Percentiles rank a stretch among this genome's conserved stretches.
These are phyloP conservation scores for Termitomyces sp. DNA, from an alignment of 768 basidiomycete genomes.

Conservation along the genomic window DNA sequence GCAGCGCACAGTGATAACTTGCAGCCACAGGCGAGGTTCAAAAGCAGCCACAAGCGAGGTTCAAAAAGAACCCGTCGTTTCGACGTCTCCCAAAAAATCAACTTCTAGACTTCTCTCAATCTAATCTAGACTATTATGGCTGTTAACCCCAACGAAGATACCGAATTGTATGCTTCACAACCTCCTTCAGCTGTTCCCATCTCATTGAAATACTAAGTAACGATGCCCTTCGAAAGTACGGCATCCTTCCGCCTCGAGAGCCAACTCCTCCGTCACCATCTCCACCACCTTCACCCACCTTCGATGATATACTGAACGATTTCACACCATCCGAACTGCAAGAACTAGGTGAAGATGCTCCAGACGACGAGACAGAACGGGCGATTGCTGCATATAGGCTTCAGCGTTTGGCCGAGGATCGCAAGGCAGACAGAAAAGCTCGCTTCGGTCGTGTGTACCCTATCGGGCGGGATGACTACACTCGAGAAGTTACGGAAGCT, in stretches of 20 bases:
- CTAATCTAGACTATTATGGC: slow-evolving; percentile 40
- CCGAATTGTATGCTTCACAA: slow-evolving; percentile 78
- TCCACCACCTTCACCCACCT: slow-evolving; percentile 70
- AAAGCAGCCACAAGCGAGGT: too few species aligned
- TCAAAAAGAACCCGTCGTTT: not conserved
- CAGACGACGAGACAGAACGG: slow-evolving; percentile 74
- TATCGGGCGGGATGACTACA: slow-evolving; percentile 92
- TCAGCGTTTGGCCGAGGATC: slow-evolving; percentile 63
- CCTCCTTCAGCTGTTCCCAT: not conserved
- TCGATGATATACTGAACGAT: slow-evolving; percentile 64
- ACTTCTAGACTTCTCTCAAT: not conserved
- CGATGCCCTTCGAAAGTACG: slow-evolving; percentile 89
- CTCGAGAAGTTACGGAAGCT: slow-evolving; percentile 91
- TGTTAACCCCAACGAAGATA: slow-evolving; percentile 86
- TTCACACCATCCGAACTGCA: slow-evolving; percentile 60
- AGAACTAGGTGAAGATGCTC: slow-evolving; percentile 68
- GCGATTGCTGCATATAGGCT: slow-evolving; percentile 62
- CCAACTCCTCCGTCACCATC: slow-evolving; percentile 73
- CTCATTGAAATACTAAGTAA: slow-evolving; percentile 52
- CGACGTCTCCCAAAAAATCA: not conserved
- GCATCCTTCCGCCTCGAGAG: slow-evolving; percentile 79
- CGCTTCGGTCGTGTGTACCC: slow-evolving; percentile 85
- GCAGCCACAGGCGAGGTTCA: too few species aligned
- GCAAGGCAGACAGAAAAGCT: slow-evolving; percentile 50
- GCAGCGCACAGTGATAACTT: not conserved